Evolutionary conservation across 2,329 filamentous ascomycete species (phyloP), one percentile per base, ranked within the genome.

Genomic region (Scortechinia acanthostroma): DNA sequence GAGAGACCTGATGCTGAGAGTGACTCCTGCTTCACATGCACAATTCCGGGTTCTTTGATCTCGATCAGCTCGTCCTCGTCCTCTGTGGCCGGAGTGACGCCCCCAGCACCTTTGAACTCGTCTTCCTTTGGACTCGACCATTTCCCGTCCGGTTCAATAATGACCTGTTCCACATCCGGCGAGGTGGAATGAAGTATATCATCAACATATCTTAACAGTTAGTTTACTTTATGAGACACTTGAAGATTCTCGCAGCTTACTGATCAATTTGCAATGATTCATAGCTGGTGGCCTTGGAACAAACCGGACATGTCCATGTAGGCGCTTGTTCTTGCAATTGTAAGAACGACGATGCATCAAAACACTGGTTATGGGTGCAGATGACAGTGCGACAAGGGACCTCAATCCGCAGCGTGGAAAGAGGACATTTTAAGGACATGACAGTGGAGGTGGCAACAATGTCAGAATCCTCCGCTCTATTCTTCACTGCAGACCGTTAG

Each of bases 281-380:
- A 57, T 78, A 86, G n/a, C 71, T 71, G 21, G 81, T 73, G 1
- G 67, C 65, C 58, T 82, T 85, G 57, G 72, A 79, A 61, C 81
- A 86, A 19, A 83, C 73, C 2, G 81, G 81, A 53, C 81, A 86
- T 16, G 68, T 73, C 81, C 81, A 86, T 2, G 80, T 83, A 13
- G 81, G 81, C 1, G 80, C 81, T 61, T 86, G 81, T 55, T 85
- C 80, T 56, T 85, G 80, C 19, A 86, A 59, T 50, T 83, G 76
- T 16, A 86, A 65, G 52, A 84, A 86, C 21, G 77, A 81, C 3
- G 72, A 69, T 6, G 76, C 80, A 56, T 86, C 81, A 51, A 85
- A 86, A 56, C 81, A 86, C 54, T 83, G 79, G 44, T 80, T 80
- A 58, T 86, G 81, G 1, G 70, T 74, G 62, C 81, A 86, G 17